Evolutionary conservation across 805 yeast species (phyloP).

Genomic region (Cyberlindnera mrakii): DNA sequence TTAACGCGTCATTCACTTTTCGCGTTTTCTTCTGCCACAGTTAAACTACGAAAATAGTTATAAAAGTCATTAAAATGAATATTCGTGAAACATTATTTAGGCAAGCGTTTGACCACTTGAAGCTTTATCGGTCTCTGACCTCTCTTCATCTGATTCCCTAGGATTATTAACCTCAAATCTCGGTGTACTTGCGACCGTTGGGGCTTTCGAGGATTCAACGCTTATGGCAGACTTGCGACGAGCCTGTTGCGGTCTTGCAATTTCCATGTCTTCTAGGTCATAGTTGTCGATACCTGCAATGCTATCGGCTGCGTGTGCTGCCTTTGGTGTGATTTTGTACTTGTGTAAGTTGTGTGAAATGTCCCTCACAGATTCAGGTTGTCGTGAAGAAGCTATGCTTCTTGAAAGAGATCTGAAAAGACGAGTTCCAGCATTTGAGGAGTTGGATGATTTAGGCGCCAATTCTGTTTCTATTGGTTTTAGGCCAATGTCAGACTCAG

Average conservation of each 20-base stretch:
- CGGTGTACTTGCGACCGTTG: neutral
- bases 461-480: neutral
- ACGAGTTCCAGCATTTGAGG: slow-evolving; percentile 2
- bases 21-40: too few species aligned
- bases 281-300: slow-evolving; percentile 39
- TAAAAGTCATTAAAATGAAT: too few species aligned
- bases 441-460: neutral
- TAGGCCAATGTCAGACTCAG: slow-evolving; percentile 20
- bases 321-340: slow-evolving; percentile 35
- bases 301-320: slow-evolving; percentile 37
- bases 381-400: slow-evolving; percentile 9
- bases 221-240: neutral
- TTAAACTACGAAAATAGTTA: too few species aligned
- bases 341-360: slow-evolving; percentile 27
- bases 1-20: neutral
- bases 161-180: neutral
- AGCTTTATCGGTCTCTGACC: neutral
- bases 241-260: neutral
- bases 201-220: slow-evolving; percentile 5
- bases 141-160: slow-evolving; percentile 1
- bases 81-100: too few species aligned
- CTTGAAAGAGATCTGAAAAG: slow-evolving; percentile 18
- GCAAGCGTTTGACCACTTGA: neutral
- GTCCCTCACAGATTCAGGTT: slow-evolving; percentile 23
- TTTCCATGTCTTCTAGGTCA: slow-evolving; percentile 11